These are phyloP conservation scores for Penicillium coffeae DNA, from an alignment of 495 filamentous ascomycete genomes.

Conservation along the genomic window DNA sequence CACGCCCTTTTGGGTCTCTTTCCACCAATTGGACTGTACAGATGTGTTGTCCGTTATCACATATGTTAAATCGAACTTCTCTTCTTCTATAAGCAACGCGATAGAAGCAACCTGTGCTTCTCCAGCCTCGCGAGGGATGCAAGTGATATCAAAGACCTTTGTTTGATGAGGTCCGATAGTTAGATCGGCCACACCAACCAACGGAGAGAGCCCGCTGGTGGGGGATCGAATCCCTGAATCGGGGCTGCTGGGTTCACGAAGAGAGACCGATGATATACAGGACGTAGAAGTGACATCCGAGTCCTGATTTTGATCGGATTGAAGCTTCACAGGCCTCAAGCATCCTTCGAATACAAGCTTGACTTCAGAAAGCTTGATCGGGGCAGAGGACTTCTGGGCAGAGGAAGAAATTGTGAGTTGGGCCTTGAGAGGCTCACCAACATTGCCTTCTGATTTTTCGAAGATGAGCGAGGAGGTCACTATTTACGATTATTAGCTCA, in stretches of 20 bases:
- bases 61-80: slow-evolving; percentile 66
- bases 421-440: slow-evolving; percentile 69
- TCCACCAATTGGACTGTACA: slow-evolving; percentile 52
- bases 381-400: slow-evolving; percentile 57
- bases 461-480: slow-evolving; percentile 73
- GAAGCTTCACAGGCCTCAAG: slow-evolving; percentile 54
- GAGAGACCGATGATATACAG: slow-evolving; percentile 27
- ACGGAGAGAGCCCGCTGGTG: slow-evolving; percentile 31
- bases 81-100: slow-evolving; percentile 57
- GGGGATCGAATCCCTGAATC: slow-evolving; percentile 39
- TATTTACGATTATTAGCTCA: slow-evolving; percentile 17
- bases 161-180: slow-evolving; percentile 64
- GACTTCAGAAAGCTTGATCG: slow-evolving; percentile 62
- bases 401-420: slow-evolving; percentile 72
- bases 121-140: slow-evolving; percentile 76
- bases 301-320: slow-evolving; percentile 28
- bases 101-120: slow-evolving; percentile 63
- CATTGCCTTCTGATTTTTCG: slow-evolving; percentile 68
- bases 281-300: slow-evolving; percentile 21
- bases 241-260: slow-evolving; percentile 32
- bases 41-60: slow-evolving; percentile 48
- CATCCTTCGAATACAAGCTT: slow-evolving; percentile 66
- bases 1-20: slow-evolving; percentile 37
- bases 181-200: slow-evolving; percentile 61
- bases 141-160: slow-evolving; percentile 66